Conservation (phyloP, 805 yeast genomes). For the Kuraishia cidri region DNA sequence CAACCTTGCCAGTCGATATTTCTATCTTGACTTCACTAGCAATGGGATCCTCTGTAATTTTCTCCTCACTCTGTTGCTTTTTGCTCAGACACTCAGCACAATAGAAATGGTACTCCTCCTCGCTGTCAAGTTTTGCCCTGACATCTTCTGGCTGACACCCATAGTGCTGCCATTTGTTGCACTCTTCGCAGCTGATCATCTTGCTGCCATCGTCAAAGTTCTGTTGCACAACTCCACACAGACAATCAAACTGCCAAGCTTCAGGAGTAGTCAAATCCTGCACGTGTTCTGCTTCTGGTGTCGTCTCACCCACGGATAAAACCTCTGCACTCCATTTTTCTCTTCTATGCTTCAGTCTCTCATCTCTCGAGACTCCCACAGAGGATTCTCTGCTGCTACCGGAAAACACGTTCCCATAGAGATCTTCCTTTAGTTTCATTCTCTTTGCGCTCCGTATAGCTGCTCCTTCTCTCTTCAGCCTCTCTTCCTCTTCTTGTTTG, state of each 20-base stretch:
- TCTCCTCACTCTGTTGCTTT: background rate
- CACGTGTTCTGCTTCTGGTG: background rate
- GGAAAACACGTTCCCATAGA: constrained; percentile 10
- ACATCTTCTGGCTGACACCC: constrained; percentile 19
- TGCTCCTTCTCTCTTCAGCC: constrained; percentile 32
- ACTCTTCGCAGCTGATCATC: constrained; percentile 25
- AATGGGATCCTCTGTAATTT: background rate
- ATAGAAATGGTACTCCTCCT: constrained; percentile 9
- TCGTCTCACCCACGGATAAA: background rate
- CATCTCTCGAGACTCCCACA: constrained; percentile 24
- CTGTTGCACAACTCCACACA: constrained; percentile 24
- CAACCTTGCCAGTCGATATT: too few species aligned
- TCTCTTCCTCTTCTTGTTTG: constrained; percentile 33
- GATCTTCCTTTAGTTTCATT: constrained; percentile 22
- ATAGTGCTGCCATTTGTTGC: constrained; percentile 30
- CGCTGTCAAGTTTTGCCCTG: constrained; percentile 21
- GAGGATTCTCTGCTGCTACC: constrained; percentile 18
- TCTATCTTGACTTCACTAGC: too few species aligned
- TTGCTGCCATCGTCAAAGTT: constrained; percentile 28
- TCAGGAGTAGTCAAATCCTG: background rate
- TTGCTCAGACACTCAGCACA: background rate
- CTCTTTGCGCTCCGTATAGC: constrained; percentile 33
- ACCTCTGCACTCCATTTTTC: background rate
- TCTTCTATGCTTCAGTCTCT: constrained; percentile 13
- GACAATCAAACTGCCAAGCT: constrained; percentile 28